A percentile compares a stretch with the other conserved stretches of the same genome.
Evolutionary conservation across 176 grass and related monocot species (phyloP).

Genomic region (maize (Zea mays)): Zm-B73-REFERENCE-NAM-5.0 NC_050100.1:223473501-223474000

Average conservation of each 20-base stretch:
- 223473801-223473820: conserved; percentile 41
- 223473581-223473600: conserved; percentile 17
- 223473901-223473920: conserved; percentile 64
- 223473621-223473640: conserved; percentile 15
- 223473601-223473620: conserved; percentile 47
- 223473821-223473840: conserved; percentile 39
- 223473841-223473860: conserved; percentile 24
- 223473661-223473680: conserved; percentile 1
- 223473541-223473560: neutral
- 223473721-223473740: conserved; percentile 46
- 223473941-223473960: conserved; percentile 62
- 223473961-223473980: conserved; percentile 46
- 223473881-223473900: conserved; percentile 42
- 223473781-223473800: conserved; percentile 42
- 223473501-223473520: neutral
- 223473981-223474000: conserved; percentile 44
- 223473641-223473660: conserved; percentile 22
- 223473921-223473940: conserved; percentile 74
- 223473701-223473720: conserved; percentile 48
- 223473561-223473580: neutral
- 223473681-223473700: conserved; percentile 8
- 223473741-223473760: conserved; percentile 75
- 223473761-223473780: conserved; percentile 39
- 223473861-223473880: conserved; percentile 52
- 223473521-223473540: neutral